A percentile compares a stretch with the other conserved stretches of the same genome.
These are phyloP conservation scores for Xylaria bambusicola DNA, from an alignment of 495 filamentous ascomycete genomes.

Conservation along the genomic window DNA sequence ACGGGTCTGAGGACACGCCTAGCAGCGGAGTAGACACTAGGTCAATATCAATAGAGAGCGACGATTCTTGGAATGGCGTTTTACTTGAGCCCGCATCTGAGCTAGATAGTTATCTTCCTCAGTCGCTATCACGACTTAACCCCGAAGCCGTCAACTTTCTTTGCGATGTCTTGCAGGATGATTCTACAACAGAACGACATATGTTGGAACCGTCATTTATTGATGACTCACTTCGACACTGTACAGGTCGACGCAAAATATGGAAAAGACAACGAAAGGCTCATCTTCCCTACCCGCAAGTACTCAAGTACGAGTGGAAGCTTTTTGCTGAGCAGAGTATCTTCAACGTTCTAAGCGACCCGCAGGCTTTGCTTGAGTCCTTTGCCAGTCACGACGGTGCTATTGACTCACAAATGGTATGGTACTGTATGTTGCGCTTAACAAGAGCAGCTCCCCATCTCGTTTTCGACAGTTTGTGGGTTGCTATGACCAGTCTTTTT, in stretches of 20 bases:
- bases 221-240: slow-evolving; percentile 21
- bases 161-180: slow-evolving; percentile 54
- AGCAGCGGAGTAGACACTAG: slow-evolving; percentile 23
- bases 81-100: slow-evolving; percentile 34
- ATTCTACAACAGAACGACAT: slow-evolving; percentile 50
- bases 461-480: slow-evolving; percentile 78
- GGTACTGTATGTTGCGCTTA: slow-evolving; percentile 55
- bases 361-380: slow-evolving; percentile 62
- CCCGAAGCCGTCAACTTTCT: slow-evolving; percentile 53
- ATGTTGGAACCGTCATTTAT: slow-evolving; percentile 44
- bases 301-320: slow-evolving; percentile 49
- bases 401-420: slow-evolving; percentile 52
- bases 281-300: slow-evolving; percentile 27
- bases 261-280: slow-evolving; percentile 43
- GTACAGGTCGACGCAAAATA: slow-evolving; percentile 32
- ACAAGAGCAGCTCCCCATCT: slow-evolving; percentile 55
- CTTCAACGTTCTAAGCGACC: slow-evolving; percentile 71
- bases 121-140: slow-evolving; percentile 45
- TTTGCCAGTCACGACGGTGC: slow-evolving; percentile 56
- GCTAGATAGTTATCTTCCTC: slow-evolving; percentile 43
- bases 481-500: slow-evolving; percentile 67
- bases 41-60: slow-evolving; percentile 23
- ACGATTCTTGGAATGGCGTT: slow-evolving; percentile 12
- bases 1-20: slow-evolving; percentile 26
- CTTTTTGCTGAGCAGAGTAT: slow-evolving; percentile 71